A percentile compares a stretch with the other conserved stretches of the same genome.
phyloP scores from a whole-genome alignment of 1,284 basidiomycete species.

The Stereum hirsutum region DNA sequence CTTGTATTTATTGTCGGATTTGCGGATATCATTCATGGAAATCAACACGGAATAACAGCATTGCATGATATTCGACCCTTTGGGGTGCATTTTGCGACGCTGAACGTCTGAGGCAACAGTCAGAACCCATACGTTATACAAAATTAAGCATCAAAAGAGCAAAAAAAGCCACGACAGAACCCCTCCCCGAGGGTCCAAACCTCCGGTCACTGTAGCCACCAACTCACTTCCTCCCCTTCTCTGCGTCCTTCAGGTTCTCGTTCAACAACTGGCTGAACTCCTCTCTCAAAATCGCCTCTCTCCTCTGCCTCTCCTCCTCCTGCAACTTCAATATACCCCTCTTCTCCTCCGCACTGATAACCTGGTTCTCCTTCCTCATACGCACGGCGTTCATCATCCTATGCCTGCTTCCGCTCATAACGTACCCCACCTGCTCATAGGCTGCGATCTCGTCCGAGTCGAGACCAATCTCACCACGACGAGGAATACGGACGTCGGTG shows the following conservation, averaged over 20 bases:
- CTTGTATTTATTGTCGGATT: too few relatives aligned
- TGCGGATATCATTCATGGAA: too few relatives aligned
- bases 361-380: slow-evolving; percentile 98
- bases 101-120: background rate
- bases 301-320: slow-evolving; percentile 85
- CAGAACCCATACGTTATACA: background rate
- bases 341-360: slow-evolving; percentile 97
- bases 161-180: background rate
- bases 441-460: slow-evolving; percentile 79
- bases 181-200: too few relatives aligned
- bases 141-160: background rate
- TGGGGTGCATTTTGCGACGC: too few relatives aligned
- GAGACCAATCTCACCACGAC: slow-evolving; percentile 96
- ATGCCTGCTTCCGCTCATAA: slow-evolving; percentile 95
- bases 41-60: too few relatives aligned
- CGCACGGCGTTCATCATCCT: slow-evolving; percentile 95
- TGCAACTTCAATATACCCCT: slow-evolving; percentile 88
- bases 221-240: slow-evolving; percentile 7
- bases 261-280: slow-evolving; percentile 76
- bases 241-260: slow-evolving; percentile 50
- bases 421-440: slow-evolving; percentile 90
- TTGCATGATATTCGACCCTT: too few relatives aligned
- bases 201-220: too few relatives aligned
- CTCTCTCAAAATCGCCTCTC: slow-evolving; percentile 70
- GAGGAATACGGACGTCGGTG: slow-evolving; percentile 84